These are phyloP conservation scores for Colletotrichum horii DNA, from an alignment of 2,329 filamentous ascomycete species.

Conservation along the genomic window DNA sequence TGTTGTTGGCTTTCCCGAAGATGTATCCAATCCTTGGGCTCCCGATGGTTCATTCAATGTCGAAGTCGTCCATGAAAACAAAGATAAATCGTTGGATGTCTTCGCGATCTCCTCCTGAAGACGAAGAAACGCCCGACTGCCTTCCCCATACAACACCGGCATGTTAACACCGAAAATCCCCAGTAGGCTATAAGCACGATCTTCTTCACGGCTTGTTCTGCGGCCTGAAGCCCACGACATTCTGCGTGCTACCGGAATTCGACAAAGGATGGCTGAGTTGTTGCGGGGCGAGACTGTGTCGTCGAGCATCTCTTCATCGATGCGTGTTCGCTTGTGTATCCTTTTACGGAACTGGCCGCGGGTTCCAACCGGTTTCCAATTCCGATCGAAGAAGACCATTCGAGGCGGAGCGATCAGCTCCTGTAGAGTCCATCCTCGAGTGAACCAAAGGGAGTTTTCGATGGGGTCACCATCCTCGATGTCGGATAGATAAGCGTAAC, in stretches of 20 bases:
- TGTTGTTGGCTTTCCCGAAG: too few relatives aligned
- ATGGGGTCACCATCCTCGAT: not conserved
- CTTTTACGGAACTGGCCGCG: too few relatives aligned
- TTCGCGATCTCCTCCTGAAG: not conserved
- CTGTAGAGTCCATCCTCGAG: not conserved
- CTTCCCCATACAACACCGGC: not conserved
- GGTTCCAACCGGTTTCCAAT: too few relatives aligned
- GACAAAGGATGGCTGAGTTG: too few relatives aligned
- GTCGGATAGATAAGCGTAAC: not conserved
- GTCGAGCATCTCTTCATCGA: not conserved
- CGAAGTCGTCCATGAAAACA: not conserved
- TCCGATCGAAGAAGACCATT: not conserved
- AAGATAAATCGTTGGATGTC: not conserved
- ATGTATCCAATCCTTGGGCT: too few relatives aligned
- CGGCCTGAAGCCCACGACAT: not conserved
- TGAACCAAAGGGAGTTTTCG: not conserved
- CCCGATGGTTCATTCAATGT: too few relatives aligned
- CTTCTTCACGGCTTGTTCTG: not conserved
- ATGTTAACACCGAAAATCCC: not conserved
- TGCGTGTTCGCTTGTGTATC: too few relatives aligned
- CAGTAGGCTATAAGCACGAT: not conserved
- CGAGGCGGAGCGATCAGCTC: not conserved
- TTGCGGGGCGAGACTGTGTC: too few relatives aligned
- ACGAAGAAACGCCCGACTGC: not conserved
- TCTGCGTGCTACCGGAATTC: not conserved